Evolutionary conservation across 2,329 filamentous ascomycete species (phyloP).

Genomic region (Plenodomus lindquistii): DNA sequence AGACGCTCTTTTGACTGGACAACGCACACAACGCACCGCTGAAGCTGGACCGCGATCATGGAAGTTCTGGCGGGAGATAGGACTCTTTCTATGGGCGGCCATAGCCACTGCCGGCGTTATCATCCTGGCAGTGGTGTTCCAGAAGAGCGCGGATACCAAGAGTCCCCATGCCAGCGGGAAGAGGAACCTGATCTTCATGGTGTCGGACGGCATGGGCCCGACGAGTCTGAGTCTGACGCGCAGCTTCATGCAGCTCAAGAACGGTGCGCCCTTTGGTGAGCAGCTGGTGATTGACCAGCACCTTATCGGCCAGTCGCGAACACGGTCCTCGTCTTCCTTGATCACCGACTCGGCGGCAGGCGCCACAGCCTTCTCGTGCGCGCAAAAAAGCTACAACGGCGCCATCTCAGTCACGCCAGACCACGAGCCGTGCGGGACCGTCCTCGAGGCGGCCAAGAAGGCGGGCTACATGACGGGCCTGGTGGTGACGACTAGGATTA

Average conservation of each 20-base stretch:
- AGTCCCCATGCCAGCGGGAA: constrained; percentile 61
- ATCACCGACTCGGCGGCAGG: constrained; percentile 97
- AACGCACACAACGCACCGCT: constrained; percentile 41
- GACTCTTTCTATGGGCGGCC: constrained; percentile 81
- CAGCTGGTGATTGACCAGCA: constrained; percentile 82
- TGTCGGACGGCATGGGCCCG: constrained; percentile 97
- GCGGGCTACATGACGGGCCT: constrained; percentile 91
- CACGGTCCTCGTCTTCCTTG: constrained; percentile 78
- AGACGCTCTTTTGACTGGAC: constrained; percentile 64
- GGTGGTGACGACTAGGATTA: constrained; percentile 92
- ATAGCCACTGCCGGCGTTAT: constrained; percentile 78
- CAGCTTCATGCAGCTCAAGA: constrained; percentile 78
- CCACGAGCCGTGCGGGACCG: constrained; percentile 85
- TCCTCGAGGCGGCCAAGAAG: constrained; percentile 88
- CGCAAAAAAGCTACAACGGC: constrained; percentile 91
- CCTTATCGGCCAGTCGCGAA: constrained; percentile 87
- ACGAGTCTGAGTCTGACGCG: constrained; percentile 86
- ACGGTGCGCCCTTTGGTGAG: constrained; percentile 73
- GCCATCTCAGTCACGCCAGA: constrained; percentile 90
- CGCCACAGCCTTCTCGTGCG: constrained; percentile 94
- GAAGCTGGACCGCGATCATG: constrained; percentile 48
- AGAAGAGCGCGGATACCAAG: constrained; percentile 55
- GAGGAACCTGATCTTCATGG: constrained; percentile 97
- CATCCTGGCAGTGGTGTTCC: constrained; percentile 78
- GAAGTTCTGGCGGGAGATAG: constrained; percentile 71